Conservation (phyloP, 169 alveolate genomes). For the Plasmodium knowlesi region DNA sequence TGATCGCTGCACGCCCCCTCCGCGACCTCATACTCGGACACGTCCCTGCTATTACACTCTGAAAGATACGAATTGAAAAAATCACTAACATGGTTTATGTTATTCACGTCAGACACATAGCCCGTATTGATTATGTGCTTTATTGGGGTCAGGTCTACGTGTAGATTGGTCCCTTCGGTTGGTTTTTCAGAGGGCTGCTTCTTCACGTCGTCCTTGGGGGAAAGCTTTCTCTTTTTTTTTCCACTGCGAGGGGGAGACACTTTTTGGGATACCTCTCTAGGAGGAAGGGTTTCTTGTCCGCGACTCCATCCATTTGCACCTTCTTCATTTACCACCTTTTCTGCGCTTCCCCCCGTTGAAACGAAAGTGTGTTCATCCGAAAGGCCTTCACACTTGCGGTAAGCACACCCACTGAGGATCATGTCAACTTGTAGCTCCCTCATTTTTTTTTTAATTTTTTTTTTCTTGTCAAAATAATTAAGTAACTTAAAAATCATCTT, state of each 20-base stretch:
- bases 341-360: neutral
- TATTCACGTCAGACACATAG: conserved; percentile 38
- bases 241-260: neutral
- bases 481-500: conserved; percentile 46
- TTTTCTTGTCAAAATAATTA: conserved; percentile 60
- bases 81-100: conserved; percentile 36
- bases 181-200: neutral
- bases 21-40: conserved; percentile 21
- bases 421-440: conserved; percentile 14
- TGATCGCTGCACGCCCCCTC: neutral
- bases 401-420: neutral
- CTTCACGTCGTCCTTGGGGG: neutral
- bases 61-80: conserved; percentile 36
- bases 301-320: neutral
- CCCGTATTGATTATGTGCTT: conserved; percentile 18
- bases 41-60: conserved; percentile 34
- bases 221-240: neutral
- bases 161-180: neutral
- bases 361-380: conserved; percentile 3
- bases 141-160: conserved; percentile 1
- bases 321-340: neutral
- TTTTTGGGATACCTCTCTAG: neutral
- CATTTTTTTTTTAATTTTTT: conserved; percentile 33
- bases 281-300: neutral
- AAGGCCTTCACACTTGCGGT: neutral